A percentile compares a stretch with the other conserved stretches of the same genome.
These are phyloP conservation scores for Boletus patriciae DNA, from an alignment of 768 basidiomycete genomes.

Conservation along the genomic window DNA sequence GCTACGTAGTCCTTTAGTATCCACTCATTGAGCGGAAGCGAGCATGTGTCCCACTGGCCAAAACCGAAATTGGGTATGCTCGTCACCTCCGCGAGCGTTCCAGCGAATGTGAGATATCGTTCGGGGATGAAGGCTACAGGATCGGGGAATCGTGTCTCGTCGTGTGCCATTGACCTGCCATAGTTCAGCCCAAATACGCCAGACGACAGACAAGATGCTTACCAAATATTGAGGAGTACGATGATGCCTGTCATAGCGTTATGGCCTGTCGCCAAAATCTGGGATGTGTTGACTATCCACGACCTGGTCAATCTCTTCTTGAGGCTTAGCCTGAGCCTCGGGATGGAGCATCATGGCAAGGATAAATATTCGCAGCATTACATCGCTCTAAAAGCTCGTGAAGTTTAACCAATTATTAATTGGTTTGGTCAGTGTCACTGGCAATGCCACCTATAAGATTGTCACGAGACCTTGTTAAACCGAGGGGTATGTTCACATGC, in stretches of 20 bases:
- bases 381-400: slow-evolving; percentile 12
- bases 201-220: not conserved
- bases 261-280: slow-evolving; percentile 20
- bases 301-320: slow-evolving; percentile 33
- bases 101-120: slow-evolving; percentile 42
- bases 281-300: slow-evolving; percentile 34
- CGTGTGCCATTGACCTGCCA: slow-evolving; percentile 47
- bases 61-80: slow-evolving; percentile 19
- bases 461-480: not conserved
- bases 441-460: slow-evolving; percentile 22
- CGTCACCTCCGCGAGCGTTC: slow-evolving; percentile 11
- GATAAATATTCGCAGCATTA: slow-evolving; percentile 25
- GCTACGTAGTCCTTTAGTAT: slow-evolving; percentile 11
- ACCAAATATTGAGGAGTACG: slow-evolving; percentile 31
- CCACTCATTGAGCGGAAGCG: not conserved
- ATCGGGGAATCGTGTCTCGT: slow-evolving; percentile 50
- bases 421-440: slow-evolving; percentile 18
- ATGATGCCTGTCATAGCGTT: slow-evolving; percentile 12
- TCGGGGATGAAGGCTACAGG: slow-evolving; percentile 56
- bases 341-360: slow-evolving; percentile 37
- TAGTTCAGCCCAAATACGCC: not conserved
- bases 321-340: slow-evolving; percentile 31
- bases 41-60: slow-evolving; percentile 21
- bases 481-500: slow-evolving; percentile 6
- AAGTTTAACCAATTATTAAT: not conserved